These are phyloP conservation scores for Fonsecaea monophora DNA, from an alignment of 2,329 filamentous ascomycete genomes.

Conservation along the genomic window DNA sequence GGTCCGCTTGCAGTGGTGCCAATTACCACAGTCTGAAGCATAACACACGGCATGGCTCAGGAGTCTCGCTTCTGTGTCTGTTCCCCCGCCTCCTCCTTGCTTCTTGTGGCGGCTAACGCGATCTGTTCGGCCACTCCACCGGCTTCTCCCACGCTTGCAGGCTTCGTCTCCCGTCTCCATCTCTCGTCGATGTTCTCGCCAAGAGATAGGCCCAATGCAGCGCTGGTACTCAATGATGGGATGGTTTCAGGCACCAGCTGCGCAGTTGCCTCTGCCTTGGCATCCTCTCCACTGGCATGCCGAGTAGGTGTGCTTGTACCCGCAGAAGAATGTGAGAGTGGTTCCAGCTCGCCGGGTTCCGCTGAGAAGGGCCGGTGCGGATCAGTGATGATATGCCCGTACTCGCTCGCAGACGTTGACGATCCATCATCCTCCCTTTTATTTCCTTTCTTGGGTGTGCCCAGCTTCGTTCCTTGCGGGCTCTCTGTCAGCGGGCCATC, in stretches of 20 bases:
- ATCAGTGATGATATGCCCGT: slow-evolving; percentile 7
- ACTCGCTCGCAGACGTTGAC: background rate
- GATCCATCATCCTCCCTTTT: slow-evolving; percentile 11
- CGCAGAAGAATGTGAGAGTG: slow-evolving; percentile 24
- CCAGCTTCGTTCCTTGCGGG: slow-evolving; percentile 24
- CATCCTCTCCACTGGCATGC: background rate
- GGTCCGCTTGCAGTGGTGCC: background rate
- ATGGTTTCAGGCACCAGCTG: slow-evolving; percentile 22
- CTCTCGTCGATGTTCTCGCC: slow-evolving; percentile 20
- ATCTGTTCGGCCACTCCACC: slow-evolving; percentile 26
- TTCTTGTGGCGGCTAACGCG: slow-evolving; percentile 18
- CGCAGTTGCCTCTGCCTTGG: background rate
- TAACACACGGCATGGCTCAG: background rate
- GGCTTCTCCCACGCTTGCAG: background rate
- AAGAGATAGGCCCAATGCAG: slow-evolving; percentile 20
- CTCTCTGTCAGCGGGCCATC: slow-evolving; percentile 27
- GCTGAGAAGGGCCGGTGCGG: slow-evolving; percentile 23
- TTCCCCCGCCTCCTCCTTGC: slow-evolving; percentile 22
- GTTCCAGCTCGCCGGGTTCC: slow-evolving; percentile 33
- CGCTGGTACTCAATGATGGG: slow-evolving; percentile 15
- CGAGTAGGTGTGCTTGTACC: slow-evolving; percentile 10
- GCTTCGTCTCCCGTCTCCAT: slow-evolving; percentile 6
- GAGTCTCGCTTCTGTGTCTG: background rate
- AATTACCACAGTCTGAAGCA: background rate
- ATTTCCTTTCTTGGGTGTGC: slow-evolving; percentile 17